Evolutionary conservation across 164 flowering plant species (phyloP).

Genomic region (Annona cherimola): DNA sequence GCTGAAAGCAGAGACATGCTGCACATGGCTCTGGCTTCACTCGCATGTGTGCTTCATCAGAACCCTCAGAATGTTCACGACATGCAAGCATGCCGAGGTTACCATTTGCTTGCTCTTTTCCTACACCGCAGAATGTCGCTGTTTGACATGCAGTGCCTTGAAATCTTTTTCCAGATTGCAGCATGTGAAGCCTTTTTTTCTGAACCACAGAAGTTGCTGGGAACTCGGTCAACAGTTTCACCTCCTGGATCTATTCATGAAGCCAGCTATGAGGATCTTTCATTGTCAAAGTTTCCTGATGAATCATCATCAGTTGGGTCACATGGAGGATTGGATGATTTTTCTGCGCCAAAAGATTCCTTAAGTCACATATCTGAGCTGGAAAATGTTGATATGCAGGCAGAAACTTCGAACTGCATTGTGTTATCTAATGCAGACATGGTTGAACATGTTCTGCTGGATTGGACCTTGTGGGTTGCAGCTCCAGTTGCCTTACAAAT

Average conservation of each 20-base stretch:
- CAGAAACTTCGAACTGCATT: conserved; percentile 88
- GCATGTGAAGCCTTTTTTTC: conserved; percentile 98
- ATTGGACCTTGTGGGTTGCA: conserved; percentile 98
- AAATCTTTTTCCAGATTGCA: conserved; percentile 96
- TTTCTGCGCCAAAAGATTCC: conserved; percentile 76
- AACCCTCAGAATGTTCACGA: conserved; percentile 88
- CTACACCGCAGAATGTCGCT: conserved; percentile 78
- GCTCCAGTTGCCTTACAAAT: conserved; percentile 86
- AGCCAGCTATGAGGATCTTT: conserved; percentile 56
- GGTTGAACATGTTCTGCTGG: conserved; percentile 98
- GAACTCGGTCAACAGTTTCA: conserved; percentile 29
- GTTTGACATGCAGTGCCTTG: conserved; percentile 93
- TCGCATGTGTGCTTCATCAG: conserved; percentile 90
- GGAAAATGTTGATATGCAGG: conserved; percentile 57
- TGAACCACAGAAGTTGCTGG: conserved; percentile 64
- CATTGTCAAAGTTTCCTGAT: conserved; percentile 68
- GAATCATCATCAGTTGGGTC: conserved; percentile 82
- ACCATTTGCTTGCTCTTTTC: conserved; percentile 92
- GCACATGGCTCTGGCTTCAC: conserved; percentile 87
- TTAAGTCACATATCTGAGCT: conserved; percentile 91
- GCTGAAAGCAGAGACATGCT: conserved; percentile 95
- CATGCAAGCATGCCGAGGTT: conserved; percentile 90
- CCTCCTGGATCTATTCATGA: conserved; percentile 44
- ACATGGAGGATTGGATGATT: conserved; percentile 90
- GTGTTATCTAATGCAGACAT: conserved; percentile 94